phyloP scores from a whole-genome alignment of 2,329 filamentous ascomycete genomes.

The Apiospora saccharicola region DNA sequence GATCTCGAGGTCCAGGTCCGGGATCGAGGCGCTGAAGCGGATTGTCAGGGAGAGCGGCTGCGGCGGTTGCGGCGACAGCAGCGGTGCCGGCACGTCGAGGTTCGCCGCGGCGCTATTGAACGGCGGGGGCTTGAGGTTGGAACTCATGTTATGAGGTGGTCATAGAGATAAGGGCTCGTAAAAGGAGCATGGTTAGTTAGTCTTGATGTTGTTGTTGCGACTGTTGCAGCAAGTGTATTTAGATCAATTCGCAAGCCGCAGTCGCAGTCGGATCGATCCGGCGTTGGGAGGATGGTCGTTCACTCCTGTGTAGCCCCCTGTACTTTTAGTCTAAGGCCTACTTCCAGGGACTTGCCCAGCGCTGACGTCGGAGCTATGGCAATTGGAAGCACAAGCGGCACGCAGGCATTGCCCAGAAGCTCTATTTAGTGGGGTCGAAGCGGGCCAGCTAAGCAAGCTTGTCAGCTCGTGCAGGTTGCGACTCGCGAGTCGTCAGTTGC shows the following conservation, averaged over 20 bases:
- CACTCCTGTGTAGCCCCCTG: background rate
- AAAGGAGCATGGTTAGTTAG: background rate
- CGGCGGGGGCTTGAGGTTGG: slow-evolving; percentile 11
- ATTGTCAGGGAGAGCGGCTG: slow-evolving; percentile 78
- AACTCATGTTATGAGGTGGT: background rate
- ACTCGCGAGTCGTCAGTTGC: background rate
- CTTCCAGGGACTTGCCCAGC: background rate
- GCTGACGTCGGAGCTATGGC: slow-evolving; percentile 1
- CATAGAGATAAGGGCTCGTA: background rate
- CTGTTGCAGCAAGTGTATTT: background rate
- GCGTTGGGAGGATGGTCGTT: background rate
- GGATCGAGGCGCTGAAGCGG: slow-evolving; percentile 86
- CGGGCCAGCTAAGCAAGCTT: background rate
- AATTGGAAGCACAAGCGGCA: background rate
- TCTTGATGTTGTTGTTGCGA: background rate
- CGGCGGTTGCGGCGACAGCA: slow-evolving; percentile 6
- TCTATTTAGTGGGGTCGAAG: background rate
- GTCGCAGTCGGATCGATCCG: background rate
- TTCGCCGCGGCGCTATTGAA: background rate
- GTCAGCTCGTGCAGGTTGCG: background rate
- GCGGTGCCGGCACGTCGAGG: background rate
- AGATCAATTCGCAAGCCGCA: background rate
- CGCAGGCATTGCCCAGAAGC: background rate
- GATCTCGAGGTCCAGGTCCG: slow-evolving; percentile 84
- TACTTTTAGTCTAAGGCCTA: background rate